phyloP scores from a whole-genome alignment of 257 asterid genomes.

The Solanum habrochaites region DNA sequence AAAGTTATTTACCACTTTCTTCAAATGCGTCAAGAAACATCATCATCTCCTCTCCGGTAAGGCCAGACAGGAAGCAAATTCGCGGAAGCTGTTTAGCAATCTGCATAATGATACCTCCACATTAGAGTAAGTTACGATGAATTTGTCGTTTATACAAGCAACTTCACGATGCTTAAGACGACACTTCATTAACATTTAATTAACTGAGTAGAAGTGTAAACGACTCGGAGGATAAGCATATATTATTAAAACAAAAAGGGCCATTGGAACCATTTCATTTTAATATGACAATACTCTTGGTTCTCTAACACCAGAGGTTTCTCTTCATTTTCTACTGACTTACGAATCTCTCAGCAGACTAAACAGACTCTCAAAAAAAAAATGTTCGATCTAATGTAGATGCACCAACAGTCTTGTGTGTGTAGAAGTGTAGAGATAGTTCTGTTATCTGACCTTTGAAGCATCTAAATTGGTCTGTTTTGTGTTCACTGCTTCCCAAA shows the following conservation, averaged over 20 bases:
- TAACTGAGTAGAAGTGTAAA: background rate
- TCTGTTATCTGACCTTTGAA: constrained; percentile 30
- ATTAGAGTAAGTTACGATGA: background rate
- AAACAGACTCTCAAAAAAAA: background rate
- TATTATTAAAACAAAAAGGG: background rate
- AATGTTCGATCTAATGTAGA: background rate
- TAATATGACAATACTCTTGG: background rate
- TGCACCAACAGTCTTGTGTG: background rate
- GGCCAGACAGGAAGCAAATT: constrained; percentile 89
- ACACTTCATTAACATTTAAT: background rate
- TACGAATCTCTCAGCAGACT: background rate
- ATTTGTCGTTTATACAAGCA: background rate
- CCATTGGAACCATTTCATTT: background rate
- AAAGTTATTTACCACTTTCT: constrained; percentile 47
- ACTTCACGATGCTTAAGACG: background rate
- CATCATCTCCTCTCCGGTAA: constrained; percentile 97
- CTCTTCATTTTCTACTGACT: background rate
- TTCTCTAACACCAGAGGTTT: background rate
- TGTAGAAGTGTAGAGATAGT: background rate
- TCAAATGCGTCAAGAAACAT: constrained; percentile 87
- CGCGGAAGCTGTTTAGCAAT: constrained; percentile 70
- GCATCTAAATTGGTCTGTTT: constrained; percentile 52
- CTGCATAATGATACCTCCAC: constrained; percentile 23
- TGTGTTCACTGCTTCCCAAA: constrained; percentile 89
- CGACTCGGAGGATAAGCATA: background rate